Evolutionary conservation across 352 stramenopile genomes (phyloP).

Genomic region (Pythium vanterpoolii): DNA sequence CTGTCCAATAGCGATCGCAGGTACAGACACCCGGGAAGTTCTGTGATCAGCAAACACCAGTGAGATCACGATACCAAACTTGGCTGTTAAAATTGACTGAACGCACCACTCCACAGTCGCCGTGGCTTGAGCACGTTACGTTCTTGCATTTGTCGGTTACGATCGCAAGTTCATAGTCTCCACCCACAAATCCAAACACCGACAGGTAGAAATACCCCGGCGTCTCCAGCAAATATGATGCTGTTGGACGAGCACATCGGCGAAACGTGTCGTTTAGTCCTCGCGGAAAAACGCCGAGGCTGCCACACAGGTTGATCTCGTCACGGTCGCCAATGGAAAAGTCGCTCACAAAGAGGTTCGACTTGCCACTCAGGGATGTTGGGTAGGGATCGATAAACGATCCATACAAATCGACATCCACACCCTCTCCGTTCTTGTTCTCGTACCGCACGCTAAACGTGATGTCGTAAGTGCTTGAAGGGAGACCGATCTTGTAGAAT

Average conservation of each 20-base stretch:
- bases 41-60: neutral
- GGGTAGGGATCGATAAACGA: slow-evolving; percentile 66
- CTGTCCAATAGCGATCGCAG: too few relatives aligned
- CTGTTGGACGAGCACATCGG: slow-evolving; percentile 46
- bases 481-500: slow-evolving; percentile 66
- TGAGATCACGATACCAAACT: neutral
- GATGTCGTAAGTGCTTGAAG: slow-evolving; percentile 63
- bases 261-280: slow-evolving; percentile 52
- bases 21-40: too few relatives aligned
- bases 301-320: slow-evolving; percentile 68
- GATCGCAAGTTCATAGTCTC: slow-evolving; percentile 36
- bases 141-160: slow-evolving; percentile 66
- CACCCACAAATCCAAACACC: slow-evolving; percentile 49
- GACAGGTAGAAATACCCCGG: slow-evolving; percentile 72
- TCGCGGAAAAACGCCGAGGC: slow-evolving; percentile 57
- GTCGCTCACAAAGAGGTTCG: slow-evolving; percentile 54
- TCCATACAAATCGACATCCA: slow-evolving; percentile 67
- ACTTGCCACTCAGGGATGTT: slow-evolving; percentile 43
- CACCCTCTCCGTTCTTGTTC: slow-evolving; percentile 6
- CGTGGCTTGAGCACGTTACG: slow-evolving; percentile 54
- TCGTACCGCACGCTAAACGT: slow-evolving; percentile 55
- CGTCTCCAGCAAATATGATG: slow-evolving; percentile 49
- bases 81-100: too few relatives aligned
- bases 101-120: slow-evolving; percentile 48
- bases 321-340: slow-evolving; percentile 34